Evolutionary conservation across 176 grass and related monocot species (phyloP).

Genomic region (Aegilops tauschii): DNA sequence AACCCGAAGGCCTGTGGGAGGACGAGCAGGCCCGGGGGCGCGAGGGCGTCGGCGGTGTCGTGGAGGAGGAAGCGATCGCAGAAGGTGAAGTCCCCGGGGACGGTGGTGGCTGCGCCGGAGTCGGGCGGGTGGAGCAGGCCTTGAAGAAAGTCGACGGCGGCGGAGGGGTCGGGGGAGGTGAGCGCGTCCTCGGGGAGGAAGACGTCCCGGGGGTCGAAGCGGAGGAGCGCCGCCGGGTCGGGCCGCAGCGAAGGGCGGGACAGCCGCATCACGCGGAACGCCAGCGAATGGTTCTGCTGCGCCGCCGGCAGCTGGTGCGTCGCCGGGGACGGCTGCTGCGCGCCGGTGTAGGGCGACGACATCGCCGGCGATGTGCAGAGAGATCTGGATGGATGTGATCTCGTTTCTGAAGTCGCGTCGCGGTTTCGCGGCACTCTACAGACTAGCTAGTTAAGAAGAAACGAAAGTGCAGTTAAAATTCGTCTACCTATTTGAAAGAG

Average conservation of each 20-base stretch:
- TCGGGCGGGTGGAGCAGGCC: slow-evolving; percentile 36
- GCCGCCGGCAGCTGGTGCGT: background rate
- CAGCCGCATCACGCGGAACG: slow-evolving; percentile 95
- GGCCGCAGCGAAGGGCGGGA: slow-evolving; percentile 84
- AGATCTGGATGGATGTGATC: slow-evolving; percentile 34
- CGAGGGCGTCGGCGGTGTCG: slow-evolving; percentile 76
- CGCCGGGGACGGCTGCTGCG: slow-evolving; percentile 36
- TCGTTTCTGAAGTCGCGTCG: background rate
- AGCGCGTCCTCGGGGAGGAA: slow-evolving; percentile 85
- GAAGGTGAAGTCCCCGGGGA: slow-evolving; percentile 80
- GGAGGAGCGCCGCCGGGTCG: slow-evolving; percentile 74
- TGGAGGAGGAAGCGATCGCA: slow-evolving; percentile 81
- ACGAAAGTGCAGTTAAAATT: background rate
- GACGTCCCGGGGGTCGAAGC: slow-evolving; percentile 79
- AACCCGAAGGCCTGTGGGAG: slow-evolving; percentile 91
- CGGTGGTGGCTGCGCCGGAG: slow-evolving; percentile 12
- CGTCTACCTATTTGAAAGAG: background rate
- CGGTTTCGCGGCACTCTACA: slow-evolving; percentile 13
- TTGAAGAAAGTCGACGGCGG: slow-evolving; percentile 24
- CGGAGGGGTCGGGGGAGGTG: slow-evolving; percentile 42
- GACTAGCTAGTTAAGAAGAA: background rate
- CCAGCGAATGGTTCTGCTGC: slow-evolving; percentile 74
- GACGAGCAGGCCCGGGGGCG: slow-evolving; percentile 79
- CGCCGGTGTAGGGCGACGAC: slow-evolving; percentile 49
- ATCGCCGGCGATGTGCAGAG: slow-evolving; percentile 29